These are phyloP conservation scores for Quercus lobata DNA, from an alignment of 331 rosid species.

Conservation along the genomic window DNA sequence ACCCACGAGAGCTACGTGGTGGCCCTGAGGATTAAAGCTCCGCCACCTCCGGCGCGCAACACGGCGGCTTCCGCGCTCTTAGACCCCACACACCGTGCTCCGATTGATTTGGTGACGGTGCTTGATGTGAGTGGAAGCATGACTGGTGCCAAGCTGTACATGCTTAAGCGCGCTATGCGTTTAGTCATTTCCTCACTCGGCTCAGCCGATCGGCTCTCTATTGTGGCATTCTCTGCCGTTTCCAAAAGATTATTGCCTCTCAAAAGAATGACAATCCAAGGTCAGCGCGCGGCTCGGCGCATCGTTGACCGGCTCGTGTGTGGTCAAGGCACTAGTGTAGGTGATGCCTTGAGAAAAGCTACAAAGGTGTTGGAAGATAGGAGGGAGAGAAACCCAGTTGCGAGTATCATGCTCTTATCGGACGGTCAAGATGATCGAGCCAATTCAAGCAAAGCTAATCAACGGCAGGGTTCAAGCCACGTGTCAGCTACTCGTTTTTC, in stretches of 20 bases:
- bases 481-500: constrained; percentile 74
- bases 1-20: constrained; percentile 61
- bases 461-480: constrained; percentile 34
- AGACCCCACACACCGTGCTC: constrained; percentile 54
- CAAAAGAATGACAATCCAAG: constrained; percentile 66
- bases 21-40: constrained; percentile 66
- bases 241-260: constrained; percentile 63
- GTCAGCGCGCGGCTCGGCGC: constrained; percentile 67
- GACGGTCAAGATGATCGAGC: constrained; percentile 74
- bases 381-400: constrained; percentile 75
- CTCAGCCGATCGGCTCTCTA: constrained; percentile 71
- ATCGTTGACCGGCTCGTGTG: constrained; percentile 57
- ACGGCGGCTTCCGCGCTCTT: constrained; percentile 16
- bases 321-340: constrained; percentile 52
- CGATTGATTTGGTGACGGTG: constrained; percentile 86
- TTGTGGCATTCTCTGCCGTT: constrained; percentile 73
- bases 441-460: constrained; percentile 9
- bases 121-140: constrained; percentile 82
- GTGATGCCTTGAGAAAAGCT: constrained; percentile 76
- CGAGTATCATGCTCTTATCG: constrained; percentile 67
- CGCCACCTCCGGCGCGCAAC: constrained; percentile 38
- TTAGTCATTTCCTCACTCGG: constrained; percentile 77
- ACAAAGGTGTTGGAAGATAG: constrained; percentile 81
- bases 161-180: constrained; percentile 94
- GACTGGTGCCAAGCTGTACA: constrained; percentile 70